A percentile compares a stretch with the other conserved stretches of the same genome.
Evolutionary conservation across 495 filamentous ascomycete species (phyloP).

Genomic region (Neurospora cerealis): DNA sequence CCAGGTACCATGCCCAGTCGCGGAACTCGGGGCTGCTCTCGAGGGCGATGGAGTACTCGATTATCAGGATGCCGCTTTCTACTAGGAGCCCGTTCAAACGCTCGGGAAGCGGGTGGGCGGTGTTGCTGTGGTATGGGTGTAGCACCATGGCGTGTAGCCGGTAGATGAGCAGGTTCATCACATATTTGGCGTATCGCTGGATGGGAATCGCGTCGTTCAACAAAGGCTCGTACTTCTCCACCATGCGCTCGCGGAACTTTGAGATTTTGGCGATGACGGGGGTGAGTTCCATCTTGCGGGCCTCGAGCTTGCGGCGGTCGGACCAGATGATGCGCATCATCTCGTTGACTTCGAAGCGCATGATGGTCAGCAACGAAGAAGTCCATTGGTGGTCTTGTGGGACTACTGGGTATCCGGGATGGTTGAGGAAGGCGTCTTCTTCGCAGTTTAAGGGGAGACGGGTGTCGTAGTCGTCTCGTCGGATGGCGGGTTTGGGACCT

Average conservation of each 20-base stretch:
- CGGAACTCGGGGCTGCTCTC: slow-evolving; percentile 44
- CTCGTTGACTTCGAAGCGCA: slow-evolving; percentile 64
- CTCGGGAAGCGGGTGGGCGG: slow-evolving; percentile 40
- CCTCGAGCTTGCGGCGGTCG: slow-evolving; percentile 51
- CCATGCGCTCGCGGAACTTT: slow-evolving; percentile 47
- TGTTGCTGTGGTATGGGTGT: slow-evolving; percentile 52
- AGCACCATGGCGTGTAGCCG: slow-evolving; percentile 55
- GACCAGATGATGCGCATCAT: slow-evolving; percentile 58
- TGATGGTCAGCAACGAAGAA: slow-evolving; percentile 51
- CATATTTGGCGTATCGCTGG: slow-evolving; percentile 47
- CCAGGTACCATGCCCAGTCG: slow-evolving; percentile 46
- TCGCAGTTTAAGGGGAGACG: slow-evolving; percentile 57
- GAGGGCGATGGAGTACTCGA: slow-evolving; percentile 51
- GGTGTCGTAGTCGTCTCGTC: slow-evolving; percentile 62
- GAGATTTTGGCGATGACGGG: slow-evolving; percentile 51
- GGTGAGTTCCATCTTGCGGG: slow-evolving; percentile 46
- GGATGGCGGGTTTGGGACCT: slow-evolving; percentile 57
- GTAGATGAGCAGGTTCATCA: slow-evolving; percentile 52
- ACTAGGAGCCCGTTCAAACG: slow-evolving; percentile 39
- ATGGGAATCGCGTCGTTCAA: slow-evolving; percentile 47
- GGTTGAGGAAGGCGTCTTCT: slow-evolving; percentile 43
- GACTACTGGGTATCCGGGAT: slow-evolving; percentile 23
- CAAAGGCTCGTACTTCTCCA: slow-evolving; percentile 48
- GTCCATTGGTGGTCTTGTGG: slow-evolving; percentile 48
- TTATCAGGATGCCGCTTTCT: slow-evolving; percentile 38